These are phyloP conservation scores for Rhododendron mucronatum DNA, from an alignment of 148 eudicot species.

Conservation along the genomic window DNA sequence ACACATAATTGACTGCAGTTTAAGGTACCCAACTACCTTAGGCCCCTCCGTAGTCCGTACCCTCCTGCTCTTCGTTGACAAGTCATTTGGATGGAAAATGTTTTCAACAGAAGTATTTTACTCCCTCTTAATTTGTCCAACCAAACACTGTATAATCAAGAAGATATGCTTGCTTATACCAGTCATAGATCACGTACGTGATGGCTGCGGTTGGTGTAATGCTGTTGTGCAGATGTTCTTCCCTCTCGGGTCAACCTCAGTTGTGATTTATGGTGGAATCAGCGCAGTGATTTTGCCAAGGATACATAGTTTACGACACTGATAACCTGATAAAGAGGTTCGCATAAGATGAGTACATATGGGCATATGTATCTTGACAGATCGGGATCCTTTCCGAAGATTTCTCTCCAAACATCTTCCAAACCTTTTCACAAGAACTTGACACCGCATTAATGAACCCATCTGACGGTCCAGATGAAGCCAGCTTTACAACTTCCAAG, in stretches of 20 bases:
- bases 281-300: slow-evolving; percentile 77
- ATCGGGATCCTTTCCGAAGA: no score
- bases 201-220: neutral
- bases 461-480: no score
- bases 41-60: no score
- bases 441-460: no score
- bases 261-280: slow-evolving; percentile 60
- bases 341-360: slow-evolving; percentile 87
- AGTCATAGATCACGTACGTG: slow-evolving; percentile 3
- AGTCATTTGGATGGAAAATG: neutral
- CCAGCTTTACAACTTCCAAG: no score
- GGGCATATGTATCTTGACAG: slow-evolving; percentile 88
- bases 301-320: slow-evolving; percentile 85
- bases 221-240: slow-evolving; percentile 62
- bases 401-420: no score
- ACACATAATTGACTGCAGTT: no score
- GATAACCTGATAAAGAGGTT: slow-evolving; percentile 89
- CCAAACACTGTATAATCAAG: neutral
- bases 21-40: no score
- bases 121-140: neutral
- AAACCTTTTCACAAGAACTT: no score
- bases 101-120: no score
- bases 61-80: no score
- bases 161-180: neutral
- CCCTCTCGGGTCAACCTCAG: slow-evolving; percentile 76